Percentiles rank a stretch among this genome's conserved stretches.
phyloP scores from a whole-genome alignment of 495 filamentous ascomycete species.

The Aspergillus carlsbadensis region DNA sequence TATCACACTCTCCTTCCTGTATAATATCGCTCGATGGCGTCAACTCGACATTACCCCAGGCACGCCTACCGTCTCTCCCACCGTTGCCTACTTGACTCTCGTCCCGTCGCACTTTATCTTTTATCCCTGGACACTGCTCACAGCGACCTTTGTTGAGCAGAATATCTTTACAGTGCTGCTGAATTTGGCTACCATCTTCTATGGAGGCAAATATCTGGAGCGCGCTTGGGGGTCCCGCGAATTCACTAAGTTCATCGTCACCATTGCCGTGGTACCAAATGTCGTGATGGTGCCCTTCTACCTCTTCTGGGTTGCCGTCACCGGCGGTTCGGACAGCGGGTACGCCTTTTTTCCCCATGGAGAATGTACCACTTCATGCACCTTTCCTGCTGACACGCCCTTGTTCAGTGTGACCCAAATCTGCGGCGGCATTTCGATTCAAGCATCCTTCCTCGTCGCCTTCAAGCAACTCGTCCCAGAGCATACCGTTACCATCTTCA shows the following conservation, averaged over 20 bases:
- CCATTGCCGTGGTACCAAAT: slow-evolving; percentile 79
- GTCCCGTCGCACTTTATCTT: slow-evolving; percentile 78
- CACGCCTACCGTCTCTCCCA: slow-evolving; percentile 46
- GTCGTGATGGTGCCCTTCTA: slow-evolving; percentile 68
- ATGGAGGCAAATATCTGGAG: slow-evolving; percentile 93
- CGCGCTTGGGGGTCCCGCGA: slow-evolving; percentile 93
- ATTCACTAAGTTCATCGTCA: slow-evolving; percentile 84
- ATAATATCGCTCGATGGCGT: slow-evolving; percentile 60
- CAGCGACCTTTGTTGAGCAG: slow-evolving; percentile 86
- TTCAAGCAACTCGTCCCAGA: slow-evolving; percentile 98
- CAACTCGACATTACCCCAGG: slow-evolving; percentile 62
- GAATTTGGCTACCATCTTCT: slow-evolving; percentile 79
- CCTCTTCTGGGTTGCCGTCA: slow-evolving; percentile 68
- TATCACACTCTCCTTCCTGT: slow-evolving; percentile 74
- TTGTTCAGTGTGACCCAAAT: slow-evolving; percentile 60
- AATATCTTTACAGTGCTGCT: slow-evolving; percentile 86
- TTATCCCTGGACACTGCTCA: slow-evolving; percentile 91
- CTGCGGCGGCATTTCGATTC: slow-evolving; percentile 82
- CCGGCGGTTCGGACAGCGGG: slow-evolving; percentile 65
- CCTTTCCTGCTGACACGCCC: slow-evolving; percentile 42
- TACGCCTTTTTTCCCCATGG: slow-evolving; percentile 45
- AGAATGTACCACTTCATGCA: slow-evolving; percentile 28
- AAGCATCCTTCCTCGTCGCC: slow-evolving; percentile 92
- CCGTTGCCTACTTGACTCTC: slow-evolving; percentile 82
- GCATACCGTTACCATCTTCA: slow-evolving; percentile 94